These are phyloP conservation scores for Papiliotrema terrestris DNA, from an alignment of 1,284 basidiomycete genomes.

Conservation along the genomic window DNA sequence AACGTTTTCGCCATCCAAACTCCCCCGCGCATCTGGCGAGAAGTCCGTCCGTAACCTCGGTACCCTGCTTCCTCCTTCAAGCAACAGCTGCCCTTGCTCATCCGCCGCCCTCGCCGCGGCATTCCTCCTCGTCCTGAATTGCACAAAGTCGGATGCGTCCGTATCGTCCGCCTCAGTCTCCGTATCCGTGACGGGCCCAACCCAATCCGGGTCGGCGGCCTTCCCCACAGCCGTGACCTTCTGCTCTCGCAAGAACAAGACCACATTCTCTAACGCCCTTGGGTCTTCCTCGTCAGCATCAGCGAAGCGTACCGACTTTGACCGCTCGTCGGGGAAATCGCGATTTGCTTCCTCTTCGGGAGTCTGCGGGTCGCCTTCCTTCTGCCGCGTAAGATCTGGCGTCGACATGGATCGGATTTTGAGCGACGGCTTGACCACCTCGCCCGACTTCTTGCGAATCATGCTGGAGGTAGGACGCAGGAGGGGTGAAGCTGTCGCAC, in stretches of 20 bases:
- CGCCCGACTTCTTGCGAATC: conserved; percentile 50
- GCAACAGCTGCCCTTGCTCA: conserved; percentile 26
- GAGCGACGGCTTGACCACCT: conserved; percentile 49
- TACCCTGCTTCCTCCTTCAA: conserved; percentile 36
- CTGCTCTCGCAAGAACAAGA: conserved; percentile 47
- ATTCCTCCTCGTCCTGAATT: conserved; percentile 44
- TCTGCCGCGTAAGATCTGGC: conserved; percentile 42
- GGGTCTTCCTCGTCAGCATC: conserved; percentile 35
- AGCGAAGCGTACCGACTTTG: conserved; percentile 48
- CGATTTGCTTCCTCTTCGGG: conserved; percentile 23
- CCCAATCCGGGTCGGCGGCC: conserved; percentile 35
- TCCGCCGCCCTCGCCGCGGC: conserved; percentile 31
- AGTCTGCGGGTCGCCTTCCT: conserved; percentile 16
- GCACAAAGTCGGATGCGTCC: conserved; percentile 45
- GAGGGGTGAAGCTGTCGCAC: not conserved
- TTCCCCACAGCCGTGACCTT: conserved; percentile 46
- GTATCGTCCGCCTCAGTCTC: conserved; percentile 49
- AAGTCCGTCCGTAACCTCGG: conserved; percentile 47
- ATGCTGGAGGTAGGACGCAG: conserved; percentile 26
- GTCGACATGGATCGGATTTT: conserved; percentile 48
- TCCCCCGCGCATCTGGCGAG: conserved; percentile 36
- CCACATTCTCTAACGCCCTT: conserved; percentile 44
- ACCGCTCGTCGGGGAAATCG: conserved; percentile 35
- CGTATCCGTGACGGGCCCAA: conserved; percentile 26
- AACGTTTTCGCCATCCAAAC: conserved; percentile 38